phyloP scores from a whole-genome alignment of 1,284 basidiomycete species.

The Marasmius fiardii region DNA sequence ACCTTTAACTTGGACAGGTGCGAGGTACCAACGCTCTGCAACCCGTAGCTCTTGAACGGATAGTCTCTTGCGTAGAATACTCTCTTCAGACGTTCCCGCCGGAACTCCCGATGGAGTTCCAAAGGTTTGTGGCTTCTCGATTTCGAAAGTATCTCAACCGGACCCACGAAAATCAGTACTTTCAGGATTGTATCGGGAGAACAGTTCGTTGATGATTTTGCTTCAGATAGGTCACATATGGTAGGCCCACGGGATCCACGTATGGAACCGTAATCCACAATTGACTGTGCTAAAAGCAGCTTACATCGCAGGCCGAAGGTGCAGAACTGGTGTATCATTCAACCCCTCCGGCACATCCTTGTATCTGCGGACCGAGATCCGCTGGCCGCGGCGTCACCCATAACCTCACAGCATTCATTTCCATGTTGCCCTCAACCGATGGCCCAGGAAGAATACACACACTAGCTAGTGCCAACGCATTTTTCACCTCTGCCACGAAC shows the following conservation, averaged over 20 bases:
- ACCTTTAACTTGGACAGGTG: conserved; percentile 50
- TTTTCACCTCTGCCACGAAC: background rate
- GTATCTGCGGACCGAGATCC: conserved; percentile 47
- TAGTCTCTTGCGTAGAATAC: conserved; percentile 43
- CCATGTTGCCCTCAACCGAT: conserved; percentile 37
- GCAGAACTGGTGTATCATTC: conserved; percentile 22
- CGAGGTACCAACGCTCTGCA: conserved; percentile 16
- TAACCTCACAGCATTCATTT: conserved; percentile 64
- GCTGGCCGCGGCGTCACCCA: conserved; percentile 36
- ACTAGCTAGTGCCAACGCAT: background rate
- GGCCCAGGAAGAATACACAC: conserved; percentile 31
- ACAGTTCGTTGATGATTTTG: conserved; percentile 56
- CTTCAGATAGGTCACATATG: conserved; percentile 81
- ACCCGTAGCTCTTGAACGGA: conserved; percentile 1
- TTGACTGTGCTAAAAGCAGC: background rate
- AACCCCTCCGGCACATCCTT: conserved; percentile 51
- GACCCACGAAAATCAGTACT: conserved; percentile 18
- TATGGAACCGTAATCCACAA: no score
- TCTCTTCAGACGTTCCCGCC: conserved; percentile 47
- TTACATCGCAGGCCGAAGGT: background rate
- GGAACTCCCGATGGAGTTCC: conserved; percentile 34
- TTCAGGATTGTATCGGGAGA: conserved; percentile 54
- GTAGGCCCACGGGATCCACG: conserved; percentile 28
- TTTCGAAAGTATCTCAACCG: background rate
- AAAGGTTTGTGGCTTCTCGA: conserved; percentile 36